phyloP scores from a whole-genome alignment of 495 filamentous ascomycete genomes.

The Aspergillus nanangensis region DNA sequence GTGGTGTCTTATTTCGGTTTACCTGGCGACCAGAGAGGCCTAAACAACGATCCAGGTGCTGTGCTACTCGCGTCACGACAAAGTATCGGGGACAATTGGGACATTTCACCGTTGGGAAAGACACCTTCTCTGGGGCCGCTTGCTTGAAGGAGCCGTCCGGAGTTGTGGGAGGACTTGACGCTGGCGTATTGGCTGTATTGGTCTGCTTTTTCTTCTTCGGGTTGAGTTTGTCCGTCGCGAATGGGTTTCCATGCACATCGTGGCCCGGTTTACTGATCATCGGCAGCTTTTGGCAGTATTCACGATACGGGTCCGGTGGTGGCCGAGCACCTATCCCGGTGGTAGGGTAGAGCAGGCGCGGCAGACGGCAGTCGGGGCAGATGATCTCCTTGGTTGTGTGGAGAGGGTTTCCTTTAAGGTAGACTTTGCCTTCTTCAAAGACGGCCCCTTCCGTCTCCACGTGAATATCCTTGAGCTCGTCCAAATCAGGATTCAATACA shows the following conservation, averaged over 20 bases:
- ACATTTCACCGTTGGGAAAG: conserved; percentile 70
- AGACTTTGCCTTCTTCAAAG: conserved; percentile 67
- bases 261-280: conserved; percentile 67
- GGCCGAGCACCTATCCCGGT: conserved; percentile 56
- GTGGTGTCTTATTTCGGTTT: conserved; percentile 49
- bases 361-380: conserved; percentile 62
- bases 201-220: conserved; percentile 48
- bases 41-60: conserved; percentile 78
- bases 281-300: conserved; percentile 74
- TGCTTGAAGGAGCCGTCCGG: conserved; percentile 36
- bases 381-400: conserved; percentile 65
- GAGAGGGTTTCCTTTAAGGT: conserved; percentile 71
- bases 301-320: conserved; percentile 53
- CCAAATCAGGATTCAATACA: conserved; percentile 28
- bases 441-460: conserved; percentile 68
- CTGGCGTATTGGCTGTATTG: conserved; percentile 48
- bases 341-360: conserved; percentile 58
- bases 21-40: conserved; percentile 67
- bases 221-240: conserved; percentile 53
- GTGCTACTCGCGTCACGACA: conserved; percentile 57
- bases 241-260: conserved; percentile 82
- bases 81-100: conserved; percentile 59
- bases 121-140: conserved; percentile 47
- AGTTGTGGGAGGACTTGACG: conserved; percentile 40
- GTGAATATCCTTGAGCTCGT: conserved; percentile 36